Evolutionary conservation across 225 moss, liverwort and hornwort species (phyloP), one percentile per base, ranked within the genome.

Genomic region (Pseudisothecium myosuroides): DNA sequence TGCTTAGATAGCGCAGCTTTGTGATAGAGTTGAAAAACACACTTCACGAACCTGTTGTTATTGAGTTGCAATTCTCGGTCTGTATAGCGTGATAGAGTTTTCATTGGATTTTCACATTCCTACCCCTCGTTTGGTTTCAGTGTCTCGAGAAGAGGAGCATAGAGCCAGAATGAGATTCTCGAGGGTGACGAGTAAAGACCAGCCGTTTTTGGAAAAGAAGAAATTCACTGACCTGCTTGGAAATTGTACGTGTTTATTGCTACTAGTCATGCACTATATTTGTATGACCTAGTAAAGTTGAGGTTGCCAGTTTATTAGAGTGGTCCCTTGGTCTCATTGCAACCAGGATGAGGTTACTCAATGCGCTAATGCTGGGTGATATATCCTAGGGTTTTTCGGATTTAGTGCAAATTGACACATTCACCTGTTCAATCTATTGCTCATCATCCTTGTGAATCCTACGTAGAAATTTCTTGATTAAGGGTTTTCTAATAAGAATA

Each of bases 131-230:
- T 80, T 61, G 71, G 34, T 89, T 83, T 78, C 89, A 91, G 93
- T 98, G 89, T 94, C 96, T 86, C 90, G 91, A 75, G 73, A 89
- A 84, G 94, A 98, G 67, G 88, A 88, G 69, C 91, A 76, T 82
- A 90, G 94, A 91, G 95, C 91, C 41, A 98, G 90, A 88, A 87
- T 91, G 85, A 94, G 96, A 87, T 96, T 98, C 79, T 88, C 80
- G 68, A 93, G 91, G 80, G 87, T 94, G 50, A 94, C 92, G 62
- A 96, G 93, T 28, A 93, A 94, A 90, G 91, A 91, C 41, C 88
- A 85, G 49, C 90, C 89, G 13, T 90, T 94, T 49, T 87, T 96
- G 89, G 93, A 90, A 24, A 93, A 91, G 55, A 88, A 93, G 56
- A 89, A 92, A 83, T 98, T 98, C 87, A 89, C 86, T 67, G 85